Base-by-base conservation (phyloP, 176 grass and related monocot genomes). In the Chrysopogon serrulatus region DNA sequence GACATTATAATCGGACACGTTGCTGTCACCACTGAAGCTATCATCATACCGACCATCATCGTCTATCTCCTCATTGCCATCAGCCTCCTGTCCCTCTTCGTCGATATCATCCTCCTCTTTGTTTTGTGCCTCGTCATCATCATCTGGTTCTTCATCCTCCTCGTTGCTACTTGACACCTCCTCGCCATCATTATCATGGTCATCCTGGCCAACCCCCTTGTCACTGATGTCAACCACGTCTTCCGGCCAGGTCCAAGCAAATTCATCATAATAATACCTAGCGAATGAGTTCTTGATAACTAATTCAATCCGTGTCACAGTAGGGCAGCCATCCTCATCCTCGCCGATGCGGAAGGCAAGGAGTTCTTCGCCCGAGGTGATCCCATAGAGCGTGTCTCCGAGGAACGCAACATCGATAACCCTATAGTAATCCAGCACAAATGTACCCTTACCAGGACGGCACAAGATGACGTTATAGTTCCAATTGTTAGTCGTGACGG, bases 341-440 rank as follows among this genome's bases (percentile, higher is more conserved):
- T 39, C 6, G 0, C 2, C 35, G 6, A 60, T 34, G 2, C 41
- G 23, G 6, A 77, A 60, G 23, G 53, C 74, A 1, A 77, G 4
- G 19, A 77, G 23, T 2, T 77, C 53, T 6, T 78, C 75, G 0
- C 24, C 75, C 0, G 3, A 1, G 7, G 34, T 78, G 36, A 63
- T 42, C 4, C 56, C 75, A 5, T 78, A 62, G 3, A 78, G 56
- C n/a, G 1, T 39, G 23, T 62, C 36, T 12, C 75, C 24, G 2
- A 11, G 2, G 36, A 78, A 78, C 4, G 4, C 56, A 1, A 19
- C 56, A 0, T 78, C 54, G 2, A 62, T 0, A 2, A 62, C 3
- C 0, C 23, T 13, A 1, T 2, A 5, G 6, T 24, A 0, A 10
- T 1, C 6, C 0, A 8, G 9, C 12, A 57, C 73, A 3, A 1